A percentile compares a stretch with the other conserved stretches of the same genome.
These are phyloP conservation scores for Fusarium beomiforme DNA, from an alignment of 2,329 filamentous ascomycete species.

Conservation along the genomic window DNA sequence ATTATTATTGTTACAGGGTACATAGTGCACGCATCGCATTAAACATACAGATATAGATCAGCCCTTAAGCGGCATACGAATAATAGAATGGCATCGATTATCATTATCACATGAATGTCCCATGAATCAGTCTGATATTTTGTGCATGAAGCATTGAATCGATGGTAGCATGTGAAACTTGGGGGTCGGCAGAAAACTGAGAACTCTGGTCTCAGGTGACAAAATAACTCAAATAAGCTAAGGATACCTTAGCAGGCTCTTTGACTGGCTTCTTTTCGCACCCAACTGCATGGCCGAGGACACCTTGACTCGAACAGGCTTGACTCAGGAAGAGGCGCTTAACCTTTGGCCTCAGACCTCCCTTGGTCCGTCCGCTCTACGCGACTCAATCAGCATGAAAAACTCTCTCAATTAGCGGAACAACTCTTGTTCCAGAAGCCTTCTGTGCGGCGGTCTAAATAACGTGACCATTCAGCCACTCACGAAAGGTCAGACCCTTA, in stretches of 20 bases:
- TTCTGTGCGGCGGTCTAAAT: slow-evolving; percentile 1
- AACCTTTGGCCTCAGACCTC: background rate
- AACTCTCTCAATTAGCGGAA: background rate
- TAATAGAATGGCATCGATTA: slow-evolving; percentile 22
- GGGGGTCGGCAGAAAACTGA: background rate
- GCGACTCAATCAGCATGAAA: background rate
- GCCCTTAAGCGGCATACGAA: background rate
- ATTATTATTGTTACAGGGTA: slow-evolving; percentile 1
- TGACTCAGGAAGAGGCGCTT: slow-evolving; percentile 22
- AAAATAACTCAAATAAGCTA: too few species aligned
- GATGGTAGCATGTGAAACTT: slow-evolving; percentile 8
- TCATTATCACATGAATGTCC: background rate
- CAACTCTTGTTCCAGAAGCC: slow-evolving; percentile 24
- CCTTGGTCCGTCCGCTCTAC: background rate
- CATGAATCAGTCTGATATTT: background rate
- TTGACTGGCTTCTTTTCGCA: too few species aligned
- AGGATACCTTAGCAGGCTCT: too few species aligned
- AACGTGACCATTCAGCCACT: slow-evolving; percentile 30
- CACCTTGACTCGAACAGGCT: slow-evolving; percentile 18
- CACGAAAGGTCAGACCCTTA: slow-evolving; percentile 17
- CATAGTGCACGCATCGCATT: slow-evolving; percentile 16
- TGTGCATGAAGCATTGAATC: background rate
- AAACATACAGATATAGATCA: slow-evolving; percentile 14
- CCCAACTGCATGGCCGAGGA: too few species aligned
- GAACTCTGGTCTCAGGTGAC: too few species aligned